Conservation (phyloP, 108 stramenopile species). For the Thalassiosira profunda region DNA sequence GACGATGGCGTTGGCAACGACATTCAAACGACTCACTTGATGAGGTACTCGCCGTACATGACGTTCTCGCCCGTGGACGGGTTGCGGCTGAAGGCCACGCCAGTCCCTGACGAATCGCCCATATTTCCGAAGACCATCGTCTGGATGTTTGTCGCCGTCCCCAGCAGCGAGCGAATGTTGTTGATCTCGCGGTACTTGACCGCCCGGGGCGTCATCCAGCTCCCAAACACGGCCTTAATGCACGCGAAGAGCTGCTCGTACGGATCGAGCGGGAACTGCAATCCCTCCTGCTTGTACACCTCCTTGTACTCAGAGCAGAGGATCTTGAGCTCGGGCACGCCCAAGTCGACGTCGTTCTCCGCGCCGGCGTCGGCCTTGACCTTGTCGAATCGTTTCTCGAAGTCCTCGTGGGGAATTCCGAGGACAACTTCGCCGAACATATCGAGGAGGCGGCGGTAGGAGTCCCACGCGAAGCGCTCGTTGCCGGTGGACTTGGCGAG, state of each 20-base stretch:
- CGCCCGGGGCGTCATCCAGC: conserved; percentile 87
- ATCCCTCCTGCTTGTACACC: conserved; percentile 56
- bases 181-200: conserved; percentile 89
- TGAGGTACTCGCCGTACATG: conserved; percentile 88
- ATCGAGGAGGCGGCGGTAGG: conserved; percentile 83
- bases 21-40: no score
- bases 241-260: conserved; percentile 73
- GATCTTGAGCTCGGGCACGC: conserved; percentile 58
- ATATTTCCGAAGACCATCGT: conserved; percentile 93
- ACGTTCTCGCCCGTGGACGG: conserved; percentile 79
- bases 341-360: conserved; percentile 63
- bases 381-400: conserved; percentile 69
- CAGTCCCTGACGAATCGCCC: conserved; percentile 79
- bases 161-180: conserved; percentile 72
- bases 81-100: conserved; percentile 89
- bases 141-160: conserved; percentile 76
- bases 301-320: conserved; percentile 65
- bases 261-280: conserved; percentile 64
- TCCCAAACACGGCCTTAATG: conserved; percentile 82
- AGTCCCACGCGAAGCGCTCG: conserved; percentile 82
- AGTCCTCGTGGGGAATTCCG: conserved; percentile 75
- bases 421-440: conserved; percentile 91
- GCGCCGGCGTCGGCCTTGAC: conserved; percentile 57
- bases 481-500: conserved; percentile 77
- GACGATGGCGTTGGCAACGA: no score